Evolutionary conservation across 192 early-diverging fungal genomes (phyloP), one percentile per base, ranked within the genome.

Genomic region (Neocallimastix lanati): DNA sequence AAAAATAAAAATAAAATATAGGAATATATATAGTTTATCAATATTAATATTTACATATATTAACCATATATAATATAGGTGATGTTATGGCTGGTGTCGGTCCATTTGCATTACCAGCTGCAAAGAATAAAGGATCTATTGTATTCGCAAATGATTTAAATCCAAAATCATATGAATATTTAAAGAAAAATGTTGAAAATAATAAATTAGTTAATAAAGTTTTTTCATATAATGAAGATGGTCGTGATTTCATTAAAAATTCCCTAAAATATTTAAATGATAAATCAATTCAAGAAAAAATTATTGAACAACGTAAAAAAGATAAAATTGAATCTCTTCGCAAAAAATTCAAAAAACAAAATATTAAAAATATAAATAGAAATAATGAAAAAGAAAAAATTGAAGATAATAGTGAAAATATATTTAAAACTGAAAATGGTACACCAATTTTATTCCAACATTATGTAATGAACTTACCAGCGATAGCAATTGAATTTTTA

Each of bases 111-210:
- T n/a, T 67, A n/a, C 50, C 50, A n/a, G 79, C 29, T 15, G 29
- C 29, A 0, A 94, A 93, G 84, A 86, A 84, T 76, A 88, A 88
- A 28, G 91, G 90, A 6, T 91, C 91, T 28, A 83, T 89, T 76
- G 97, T 99, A 13, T 97, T 96, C 88, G 95, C 95, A 28, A 99
- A 99, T 84, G 98, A 99, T 82, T 84, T 99, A 78, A 99, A 99
- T 84, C 98, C 98, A 18, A 86, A 85, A 13, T 96, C 96, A 12
- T 94, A 89, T 82, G 87, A 90, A 50, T 95, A 89, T 80, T 82
- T 99, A 79, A 58, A 83, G 36, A 90, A 94, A 79, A 99, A 99
- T 83, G 89, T 93, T n/a, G 79, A 77, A 27, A 76, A 90, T 15
- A 99, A 99, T 83, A 95, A 97, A 92, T 92, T 94, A 84, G 80